phyloP scores from a whole-genome alignment of 441 rosid species.

The Dalechampia spathulata region DNA sequence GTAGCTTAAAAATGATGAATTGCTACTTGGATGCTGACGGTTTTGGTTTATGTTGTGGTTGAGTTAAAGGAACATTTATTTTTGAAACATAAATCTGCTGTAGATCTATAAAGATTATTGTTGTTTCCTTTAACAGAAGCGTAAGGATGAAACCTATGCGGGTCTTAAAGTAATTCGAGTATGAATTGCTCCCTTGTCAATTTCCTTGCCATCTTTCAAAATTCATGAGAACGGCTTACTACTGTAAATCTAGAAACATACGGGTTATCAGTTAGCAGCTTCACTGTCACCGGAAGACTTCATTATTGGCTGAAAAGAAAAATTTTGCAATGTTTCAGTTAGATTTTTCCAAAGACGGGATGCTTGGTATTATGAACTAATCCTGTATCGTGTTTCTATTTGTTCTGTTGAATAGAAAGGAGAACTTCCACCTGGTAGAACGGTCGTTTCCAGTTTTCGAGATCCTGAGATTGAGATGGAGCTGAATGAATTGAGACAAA shows the following conservation, averaged over 20 bases:
- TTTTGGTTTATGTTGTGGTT: no score
- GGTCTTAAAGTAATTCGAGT: background rate
- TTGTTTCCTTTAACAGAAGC: no score
- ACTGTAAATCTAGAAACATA: background rate
- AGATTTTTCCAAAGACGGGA: no score
- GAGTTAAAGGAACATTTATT: no score
- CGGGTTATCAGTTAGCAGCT: no score
- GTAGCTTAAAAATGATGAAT: no score
- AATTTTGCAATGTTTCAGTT: no score
- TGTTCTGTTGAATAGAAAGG: conserved; percentile 42
- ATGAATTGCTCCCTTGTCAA: background rate
- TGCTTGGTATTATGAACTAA: no score
- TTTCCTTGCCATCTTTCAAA: background rate
- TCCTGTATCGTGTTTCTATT: background rate
- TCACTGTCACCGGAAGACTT: no score
- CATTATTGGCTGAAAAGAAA: no score
- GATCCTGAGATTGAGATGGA: conserved; percentile 62
- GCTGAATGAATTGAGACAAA: conserved; percentile 57
- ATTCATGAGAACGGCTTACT: background rate
- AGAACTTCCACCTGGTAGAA: conserved; percentile 63
- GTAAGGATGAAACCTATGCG: no score
- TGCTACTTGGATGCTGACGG: no score
- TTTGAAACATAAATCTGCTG: background rate
- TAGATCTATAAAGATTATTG: background rate
- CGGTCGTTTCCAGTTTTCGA: conserved; percentile 29